Base-by-base conservation (phyloP, 139 green algal species). In the Ostreobium quekettii region DNA sequence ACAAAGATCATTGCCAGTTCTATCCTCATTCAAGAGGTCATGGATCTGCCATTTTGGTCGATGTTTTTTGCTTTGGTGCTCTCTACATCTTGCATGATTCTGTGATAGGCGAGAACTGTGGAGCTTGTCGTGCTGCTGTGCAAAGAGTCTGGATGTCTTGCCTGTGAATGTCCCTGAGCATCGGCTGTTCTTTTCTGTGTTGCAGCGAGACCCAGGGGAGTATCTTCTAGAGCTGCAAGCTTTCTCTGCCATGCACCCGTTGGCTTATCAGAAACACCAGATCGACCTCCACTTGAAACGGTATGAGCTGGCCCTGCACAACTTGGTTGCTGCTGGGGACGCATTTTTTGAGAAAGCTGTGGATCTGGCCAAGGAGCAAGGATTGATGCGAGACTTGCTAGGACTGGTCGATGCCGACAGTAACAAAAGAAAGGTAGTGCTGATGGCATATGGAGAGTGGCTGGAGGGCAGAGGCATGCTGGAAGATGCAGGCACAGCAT, bases 121-220 rank as follows among this genome's bases (percentile, higher is more conserved):
- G n/a, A n/a, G n/a, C n/a, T n/a, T n/a, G n/a, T n/a, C n/a, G n/a
- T n/a, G n/a, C n/a, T n/a, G n/a, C n/a, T n/a, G n/a, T n/a, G n/a
- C n/a, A n/a, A n/a, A n/a, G n/a, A n/a, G n/a, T n/a, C n/a, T n/a
- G n/a, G n/a, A n/a, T n/a, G n/a, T n/a, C n/a, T n/a, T n/a, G n/a
- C n/a, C n/a, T n/a, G n/a, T n/a, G n/a, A n/a, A n/a, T n/a, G n/a
- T n/a, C n/a, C n/a, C n/a, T n/a, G n/a, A n/a, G n/a, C n/a, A n/a
- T 36, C 31, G 8, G 3, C 19, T 70, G 5, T 36, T 28, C 3
- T 53, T 36, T 62, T 74, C 61, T 4, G 2, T 36, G 24, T 38
- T 11, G 58, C 82, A 94, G 72, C 85, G 85, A 39, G 92, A 98
- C 78, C 93, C 93, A 2, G 90, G 83, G 1, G 93, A 97, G 78